These are phyloP conservation scores for Suhomyces bolitotheri DNA, from an alignment of 1,139 yeast genomes.

Conservation along the genomic window DNA sequence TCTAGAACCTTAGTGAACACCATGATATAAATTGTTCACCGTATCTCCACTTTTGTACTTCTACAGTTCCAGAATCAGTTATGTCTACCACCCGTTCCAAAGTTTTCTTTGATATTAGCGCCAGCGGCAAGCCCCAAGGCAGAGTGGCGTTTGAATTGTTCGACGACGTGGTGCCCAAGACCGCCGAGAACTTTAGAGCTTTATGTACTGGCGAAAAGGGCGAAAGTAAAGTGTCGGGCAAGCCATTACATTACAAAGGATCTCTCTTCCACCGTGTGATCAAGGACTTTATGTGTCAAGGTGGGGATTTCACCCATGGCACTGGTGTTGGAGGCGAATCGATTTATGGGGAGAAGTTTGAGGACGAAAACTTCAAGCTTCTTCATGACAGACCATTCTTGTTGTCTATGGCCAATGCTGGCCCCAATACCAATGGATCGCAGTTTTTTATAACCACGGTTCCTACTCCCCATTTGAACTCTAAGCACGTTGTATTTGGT, in stretches of 20 bases:
- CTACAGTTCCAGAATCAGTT: too few species aligned
- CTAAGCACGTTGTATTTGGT: slow-evolving; percentile 96
- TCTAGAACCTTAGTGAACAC: slow-evolving; percentile 5
- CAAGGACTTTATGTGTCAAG: slow-evolving; percentile 89
- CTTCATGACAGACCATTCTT: slow-evolving; percentile 83
- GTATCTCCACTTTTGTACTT: too few species aligned
- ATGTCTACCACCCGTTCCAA: slow-evolving; percentile 24
- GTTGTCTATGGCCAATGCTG: slow-evolving; percentile 95
- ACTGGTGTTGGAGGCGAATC: slow-evolving; percentile 95
- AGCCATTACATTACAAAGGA: slow-evolving; percentile 72
- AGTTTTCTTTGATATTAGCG: slow-evolving; percentile 74
- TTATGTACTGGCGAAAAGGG: slow-evolving; percentile 92
- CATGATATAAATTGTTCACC: too few species aligned
- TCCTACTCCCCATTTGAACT: slow-evolving; percentile 81
- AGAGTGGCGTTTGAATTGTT: slow-evolving; percentile 75
- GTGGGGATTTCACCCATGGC: slow-evolving; percentile 92
- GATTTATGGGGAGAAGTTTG: slow-evolving; percentile 92
- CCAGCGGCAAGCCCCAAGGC: slow-evolving; percentile 66
- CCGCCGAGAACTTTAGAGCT: slow-evolving; percentile 90
- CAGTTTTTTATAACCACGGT: slow-evolving; percentile 92
- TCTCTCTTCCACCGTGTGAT: slow-evolving; percentile 91
- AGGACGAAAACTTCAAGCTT: slow-evolving; percentile 81
- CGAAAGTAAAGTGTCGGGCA: slow-evolving; percentile 53
- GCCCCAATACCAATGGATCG: slow-evolving; percentile 93
- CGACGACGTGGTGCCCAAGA: slow-evolving; percentile 83